Percentiles rank a stretch among this genome's conserved stretches.
These are phyloP conservation scores for Saitozyma sp. DNA, from an alignment of 768 basidiomycete genomes.

Conservation along the genomic window DNA sequence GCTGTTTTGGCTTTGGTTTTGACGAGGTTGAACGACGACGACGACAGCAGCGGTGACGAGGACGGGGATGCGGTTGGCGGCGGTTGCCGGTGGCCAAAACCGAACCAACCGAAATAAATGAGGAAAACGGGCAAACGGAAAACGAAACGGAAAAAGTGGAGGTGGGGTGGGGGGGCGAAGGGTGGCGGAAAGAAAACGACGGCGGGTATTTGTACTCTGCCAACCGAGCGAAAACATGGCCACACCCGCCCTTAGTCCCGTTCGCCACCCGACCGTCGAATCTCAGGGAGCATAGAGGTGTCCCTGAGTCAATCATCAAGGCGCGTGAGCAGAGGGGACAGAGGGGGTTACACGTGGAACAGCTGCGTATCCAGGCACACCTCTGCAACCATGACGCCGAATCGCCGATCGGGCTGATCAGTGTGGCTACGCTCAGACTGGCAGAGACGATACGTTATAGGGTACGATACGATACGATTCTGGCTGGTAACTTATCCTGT, in stretches of 20 bases:
- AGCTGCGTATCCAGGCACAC: background rate
- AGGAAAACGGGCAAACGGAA: too few species aligned
- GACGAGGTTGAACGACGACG: too few species aligned
- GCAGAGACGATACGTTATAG: background rate
- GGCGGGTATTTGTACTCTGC: too few species aligned
- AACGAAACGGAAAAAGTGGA: constrained; percentile 1
- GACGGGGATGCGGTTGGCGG: background rate
- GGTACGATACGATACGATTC: background rate
- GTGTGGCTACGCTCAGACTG: background rate
- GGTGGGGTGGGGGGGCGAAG: constrained; percentile 3
- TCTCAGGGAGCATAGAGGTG: background rate
- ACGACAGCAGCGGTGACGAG: too few species aligned
- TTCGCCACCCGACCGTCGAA: background rate
- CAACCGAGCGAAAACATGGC: too few species aligned
- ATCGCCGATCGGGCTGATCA: background rate
- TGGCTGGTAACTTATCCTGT: too few species aligned
- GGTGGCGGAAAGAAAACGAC: background rate
- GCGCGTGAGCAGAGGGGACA: too few species aligned
- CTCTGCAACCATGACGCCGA: background rate
- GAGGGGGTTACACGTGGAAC: constrained; percentile 3
- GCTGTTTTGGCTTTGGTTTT: background rate
- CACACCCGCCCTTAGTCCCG: too few species aligned
- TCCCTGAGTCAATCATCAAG: too few species aligned
- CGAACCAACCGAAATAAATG: background rate
- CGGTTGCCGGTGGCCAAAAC: constrained; percentile 9